Evolutionary conservation across 2,329 filamentous ascomycete species (phyloP).

Genomic region (Clarireedia homoeocarpa): DNA sequence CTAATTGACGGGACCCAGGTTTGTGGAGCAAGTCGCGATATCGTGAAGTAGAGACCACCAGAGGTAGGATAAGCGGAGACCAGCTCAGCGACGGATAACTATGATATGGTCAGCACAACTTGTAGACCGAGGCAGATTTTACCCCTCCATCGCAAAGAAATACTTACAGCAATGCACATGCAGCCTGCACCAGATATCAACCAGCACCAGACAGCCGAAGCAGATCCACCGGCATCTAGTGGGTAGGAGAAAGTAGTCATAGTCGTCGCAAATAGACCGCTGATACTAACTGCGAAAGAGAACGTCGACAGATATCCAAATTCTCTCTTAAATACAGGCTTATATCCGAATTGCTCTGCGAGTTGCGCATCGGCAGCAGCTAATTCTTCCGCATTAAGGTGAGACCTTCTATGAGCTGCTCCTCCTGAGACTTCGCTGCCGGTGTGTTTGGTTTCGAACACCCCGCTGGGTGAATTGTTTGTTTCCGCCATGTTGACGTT

Average conservation of each 20-base stretch:
- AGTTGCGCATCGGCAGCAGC: constrained; percentile 27
- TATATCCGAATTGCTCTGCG: constrained; percentile 28
- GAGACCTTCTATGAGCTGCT: not conserved
- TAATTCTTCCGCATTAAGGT: constrained; percentile 15
- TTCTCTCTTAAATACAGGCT: constrained; percentile 49
- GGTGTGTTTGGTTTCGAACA: not conserved
- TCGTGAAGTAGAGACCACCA: constrained; percentile 47
- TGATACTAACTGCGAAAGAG: constrained; percentile 51
- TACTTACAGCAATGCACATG: constrained; percentile 41
- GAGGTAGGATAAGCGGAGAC: constrained; percentile 40
- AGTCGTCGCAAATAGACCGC: constrained; percentile 46
- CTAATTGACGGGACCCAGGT: constrained; percentile 41
- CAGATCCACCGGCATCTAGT: constrained; percentile 43
- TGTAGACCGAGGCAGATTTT: too few relatives aligned
- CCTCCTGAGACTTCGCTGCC: not conserved
- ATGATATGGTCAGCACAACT: not conserved
- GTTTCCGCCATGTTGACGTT: constrained; percentile 1
- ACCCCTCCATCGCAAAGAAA: not conserved
- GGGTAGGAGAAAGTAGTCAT: constrained; percentile 49
- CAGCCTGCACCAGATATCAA: constrained; percentile 47
- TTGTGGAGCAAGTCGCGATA: constrained; percentile 43
- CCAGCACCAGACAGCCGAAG: constrained; percentile 51
- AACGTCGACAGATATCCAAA: constrained; percentile 51
- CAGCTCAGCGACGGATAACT: constrained; percentile 31
- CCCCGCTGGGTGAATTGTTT: constrained; percentile 1